Base-by-base conservation (phyloP, 2,329 filamentous ascomycete species). In the Ambrosiella cleistominuta region DNA sequence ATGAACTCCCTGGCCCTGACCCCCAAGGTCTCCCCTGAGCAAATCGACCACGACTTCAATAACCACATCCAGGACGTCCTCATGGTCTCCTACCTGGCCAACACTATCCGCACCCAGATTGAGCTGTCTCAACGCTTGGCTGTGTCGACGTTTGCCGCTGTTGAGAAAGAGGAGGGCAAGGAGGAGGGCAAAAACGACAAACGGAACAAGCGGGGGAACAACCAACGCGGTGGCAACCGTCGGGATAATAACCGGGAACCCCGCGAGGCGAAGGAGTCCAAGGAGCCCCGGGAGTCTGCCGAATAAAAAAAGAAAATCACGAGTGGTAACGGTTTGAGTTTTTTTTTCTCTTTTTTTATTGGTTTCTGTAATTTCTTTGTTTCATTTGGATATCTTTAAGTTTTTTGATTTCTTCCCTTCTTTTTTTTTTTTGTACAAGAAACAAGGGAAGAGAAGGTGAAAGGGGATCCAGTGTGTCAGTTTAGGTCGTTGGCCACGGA, bases 21-120 rank as follows among this genome's bases (percentile, higher is more conserved):
- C 58, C 93, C 93, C 67, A 98, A 97, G 79, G 93, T 97, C 62
- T 88, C 95, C 66, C 76, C 85, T 42, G 79, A 82, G 62, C 86
- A 94, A 70, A 90, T 98, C 68, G 93, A 98, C 78, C 80, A 85
- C 69, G 90, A 97, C 76, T 98, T 98, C 81, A 98, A 98, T 82
- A 95, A 95, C 77, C 93, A 98, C 75, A 89, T 98, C 72, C 93
- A 98, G 76, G 93, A 98, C 71, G 90, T 98, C 62, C 83, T 98
- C 64, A 90, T 97, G 71, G 90, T 98, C 66, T 95, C 89, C 64
- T 98, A 98, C 76, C 80, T 98, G 63, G 89, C 93, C 70, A 98
- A 97, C 79, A 96, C 89, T 64, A 95, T 97, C 74, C 88, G 91
- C 71, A 97, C 91, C 65, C 93, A 98, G 76, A 96, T 98, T 75